phyloP scores from a whole-genome alignment of 2,329 filamentous ascomycete genomes.

The Paradendryphiella salina region DNA sequence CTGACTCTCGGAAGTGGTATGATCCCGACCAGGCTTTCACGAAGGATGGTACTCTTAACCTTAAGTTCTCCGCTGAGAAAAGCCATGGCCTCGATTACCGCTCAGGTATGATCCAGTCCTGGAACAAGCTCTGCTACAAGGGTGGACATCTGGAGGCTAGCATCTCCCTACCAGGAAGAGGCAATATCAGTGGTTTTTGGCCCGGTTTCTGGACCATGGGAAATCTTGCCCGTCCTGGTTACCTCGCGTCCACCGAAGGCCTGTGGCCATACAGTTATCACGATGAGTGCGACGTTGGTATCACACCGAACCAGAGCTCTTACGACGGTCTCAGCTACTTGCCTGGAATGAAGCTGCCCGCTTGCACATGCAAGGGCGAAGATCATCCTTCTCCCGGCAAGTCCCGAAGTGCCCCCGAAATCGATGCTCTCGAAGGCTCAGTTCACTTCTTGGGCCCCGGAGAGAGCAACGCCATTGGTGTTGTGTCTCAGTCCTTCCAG shows the following conservation, averaged over 20 bases:
- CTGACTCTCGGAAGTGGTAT: conserved; percentile 60
- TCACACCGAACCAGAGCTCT: conserved; percentile 72
- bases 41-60: conserved; percentile 63
- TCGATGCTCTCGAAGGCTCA: conserved; percentile 72
- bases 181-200: conserved; percentile 71
- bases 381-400: conserved; percentile 69
- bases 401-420: conserved; percentile 69
- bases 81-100: conserved; percentile 69
- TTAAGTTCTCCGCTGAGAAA: conserved; percentile 66
- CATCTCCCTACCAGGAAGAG: conserved; percentile 68
- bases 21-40: conserved; percentile 69
- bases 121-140: conserved; percentile 75
- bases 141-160: conserved; percentile 70
- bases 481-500: conserved; percentile 68
- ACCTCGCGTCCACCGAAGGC: conserved; percentile 70
- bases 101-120: conserved; percentile 74
- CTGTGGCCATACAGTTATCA: conserved; percentile 76
- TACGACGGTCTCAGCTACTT: conserved; percentile 67
- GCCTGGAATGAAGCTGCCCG: conserved; percentile 70
- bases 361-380: conserved; percentile 65
- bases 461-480: conserved; percentile 59
- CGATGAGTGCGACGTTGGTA: conserved; percentile 69
- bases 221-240: conserved; percentile 70
- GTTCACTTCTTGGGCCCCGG: conserved; percentile 57
- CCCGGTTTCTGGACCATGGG: conserved; percentile 78